Conservation (phyloP, 2,329 filamentous ascomycete genomes). For the Colletotrichum sp. region DNA sequence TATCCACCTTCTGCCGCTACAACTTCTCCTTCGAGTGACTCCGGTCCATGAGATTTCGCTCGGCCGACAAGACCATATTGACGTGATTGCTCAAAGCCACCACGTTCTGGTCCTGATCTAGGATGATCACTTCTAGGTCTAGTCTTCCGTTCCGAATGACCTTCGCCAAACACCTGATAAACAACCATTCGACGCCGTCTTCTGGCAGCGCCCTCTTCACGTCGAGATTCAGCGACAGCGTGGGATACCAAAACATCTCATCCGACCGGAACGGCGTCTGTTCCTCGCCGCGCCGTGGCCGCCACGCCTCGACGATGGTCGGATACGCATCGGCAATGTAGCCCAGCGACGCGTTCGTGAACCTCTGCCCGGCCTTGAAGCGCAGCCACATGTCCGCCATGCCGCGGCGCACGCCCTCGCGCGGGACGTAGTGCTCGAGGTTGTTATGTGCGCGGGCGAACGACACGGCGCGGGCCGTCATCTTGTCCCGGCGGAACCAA, state of each 20-base stretch:
- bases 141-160: constrained; percentile 73
- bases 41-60: constrained; percentile 21
- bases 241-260: constrained; percentile 74
- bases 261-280: constrained; percentile 37
- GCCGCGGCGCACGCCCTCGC: constrained; percentile 9
- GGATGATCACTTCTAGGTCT: constrained; percentile 74
- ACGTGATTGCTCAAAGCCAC: constrained; percentile 30
- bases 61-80: constrained; percentile 20
- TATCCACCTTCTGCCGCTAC: neutral
- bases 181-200: constrained; percentile 76
- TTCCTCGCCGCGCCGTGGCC: constrained; percentile 32
- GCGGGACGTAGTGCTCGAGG: constrained; percentile 23
- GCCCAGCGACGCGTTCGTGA: constrained; percentile 68
- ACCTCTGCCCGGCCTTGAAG: constrained; percentile 62
- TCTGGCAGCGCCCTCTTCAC: constrained; percentile 74
- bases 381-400: constrained; percentile 69
- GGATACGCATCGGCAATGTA: constrained; percentile 75
- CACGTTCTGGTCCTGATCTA: constrained; percentile 50
- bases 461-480: neutral
- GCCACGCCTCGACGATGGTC: constrained; percentile 63
- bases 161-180: constrained; percentile 69
- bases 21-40: neutral
- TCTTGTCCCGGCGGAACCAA: constrained; percentile 27
- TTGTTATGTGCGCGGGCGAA: constrained; percentile 32
- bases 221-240: constrained; percentile 76